phyloP scores from a whole-genome alignment of 345 rosid genomes.

The Toxicodendron radicans region DNA sequence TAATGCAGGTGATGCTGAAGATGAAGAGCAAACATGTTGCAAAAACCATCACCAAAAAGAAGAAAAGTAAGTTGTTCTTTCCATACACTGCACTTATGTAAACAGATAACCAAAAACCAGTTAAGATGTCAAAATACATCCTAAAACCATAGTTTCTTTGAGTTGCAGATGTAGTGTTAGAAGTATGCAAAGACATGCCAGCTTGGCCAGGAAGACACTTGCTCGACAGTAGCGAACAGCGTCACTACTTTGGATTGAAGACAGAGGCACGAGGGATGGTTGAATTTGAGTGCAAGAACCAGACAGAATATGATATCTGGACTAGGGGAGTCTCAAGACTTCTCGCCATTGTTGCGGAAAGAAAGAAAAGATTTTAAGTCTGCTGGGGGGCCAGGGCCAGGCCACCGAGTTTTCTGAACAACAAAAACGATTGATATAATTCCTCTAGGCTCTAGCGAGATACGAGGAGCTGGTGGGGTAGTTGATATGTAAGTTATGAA shows the following conservation, averaged over 20 bases:
- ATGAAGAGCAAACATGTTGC: conserved; percentile 91
- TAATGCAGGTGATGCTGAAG: conserved; percentile 69
- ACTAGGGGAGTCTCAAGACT: conserved; percentile 72
- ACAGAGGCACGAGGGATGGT: conserved; percentile 60
- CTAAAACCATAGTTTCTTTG: not conserved
- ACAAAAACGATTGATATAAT: not conserved
- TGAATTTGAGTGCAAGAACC: conserved; percentile 85
- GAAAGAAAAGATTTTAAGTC: conserved; percentile 30
- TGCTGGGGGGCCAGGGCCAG: too few relatives aligned
- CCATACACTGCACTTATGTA: not conserved
- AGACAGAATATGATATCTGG: conserved; percentile 79
- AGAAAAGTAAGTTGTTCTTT: conserved; percentile 58
- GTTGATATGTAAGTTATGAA: not conserved
- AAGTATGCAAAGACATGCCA: conserved; percentile 68
- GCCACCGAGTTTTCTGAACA: too few relatives aligned
- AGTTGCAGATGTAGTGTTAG: conserved; percentile 64
- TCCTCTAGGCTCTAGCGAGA: not conserved
- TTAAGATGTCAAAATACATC: conserved; percentile 13
- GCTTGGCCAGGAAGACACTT: conserved; percentile 93
- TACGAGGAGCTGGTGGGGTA: not conserved
- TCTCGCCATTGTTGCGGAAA: conserved; percentile 53
- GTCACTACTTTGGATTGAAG: conserved; percentile 76
- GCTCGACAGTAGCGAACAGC: conserved; percentile 62
- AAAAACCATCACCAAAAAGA: conserved; percentile 82
- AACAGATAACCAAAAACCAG: not conserved